These are phyloP conservation scores for Nothophytophthora sp. DNA, from an alignment of 352 stramenopile genomes.

Conservation along the genomic window DNA sequence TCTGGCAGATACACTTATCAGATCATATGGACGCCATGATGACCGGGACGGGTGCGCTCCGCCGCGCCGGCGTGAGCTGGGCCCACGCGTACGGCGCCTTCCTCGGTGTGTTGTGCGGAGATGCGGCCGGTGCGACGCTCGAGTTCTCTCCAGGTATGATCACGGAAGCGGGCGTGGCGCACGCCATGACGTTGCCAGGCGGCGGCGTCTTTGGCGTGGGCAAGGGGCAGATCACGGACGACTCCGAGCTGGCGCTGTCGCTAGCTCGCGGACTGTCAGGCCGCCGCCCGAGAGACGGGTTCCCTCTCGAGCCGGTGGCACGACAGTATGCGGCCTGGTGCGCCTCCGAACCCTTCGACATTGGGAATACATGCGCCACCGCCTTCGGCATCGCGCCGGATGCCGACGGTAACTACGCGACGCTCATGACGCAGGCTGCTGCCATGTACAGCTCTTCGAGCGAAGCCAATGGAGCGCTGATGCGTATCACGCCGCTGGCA, in stretches of 20 bases:
- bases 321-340: conserved; percentile 38
- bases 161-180: conserved; percentile 14
- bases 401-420: conserved; percentile 12
- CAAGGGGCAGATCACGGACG: conserved; percentile 58
- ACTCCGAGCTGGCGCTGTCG: conserved; percentile 59
- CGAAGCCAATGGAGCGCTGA: conserved; percentile 58
- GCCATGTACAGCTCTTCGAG: conserved; percentile 22
- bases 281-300: conserved; percentile 21
- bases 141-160: conserved; percentile 43
- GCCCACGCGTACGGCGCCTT: conserved; percentile 47
- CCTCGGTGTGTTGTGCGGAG: conserved; percentile 47
- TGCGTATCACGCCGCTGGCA: conserved; percentile 49
- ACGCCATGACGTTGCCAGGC: conserved; percentile 52
- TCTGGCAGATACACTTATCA: too few relatives aligned
- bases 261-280: conserved; percentile 33
- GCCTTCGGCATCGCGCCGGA: conserved; percentile 34
- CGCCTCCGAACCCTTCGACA: conserved; percentile 44
- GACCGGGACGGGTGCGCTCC: conserved; percentile 5
- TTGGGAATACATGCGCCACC: conserved; percentile 48
- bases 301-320: conserved; percentile 44
- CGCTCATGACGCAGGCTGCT: conserved; percentile 28
- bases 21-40: conserved; percentile 2
- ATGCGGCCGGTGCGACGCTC: conserved; percentile 54
- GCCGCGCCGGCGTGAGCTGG: conserved; percentile 17
- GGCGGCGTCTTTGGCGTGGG: conserved; percentile 43